Conservation (phyloP, 768 basidiomycete species). For the Thelephora aurantiotincta region DNA sequence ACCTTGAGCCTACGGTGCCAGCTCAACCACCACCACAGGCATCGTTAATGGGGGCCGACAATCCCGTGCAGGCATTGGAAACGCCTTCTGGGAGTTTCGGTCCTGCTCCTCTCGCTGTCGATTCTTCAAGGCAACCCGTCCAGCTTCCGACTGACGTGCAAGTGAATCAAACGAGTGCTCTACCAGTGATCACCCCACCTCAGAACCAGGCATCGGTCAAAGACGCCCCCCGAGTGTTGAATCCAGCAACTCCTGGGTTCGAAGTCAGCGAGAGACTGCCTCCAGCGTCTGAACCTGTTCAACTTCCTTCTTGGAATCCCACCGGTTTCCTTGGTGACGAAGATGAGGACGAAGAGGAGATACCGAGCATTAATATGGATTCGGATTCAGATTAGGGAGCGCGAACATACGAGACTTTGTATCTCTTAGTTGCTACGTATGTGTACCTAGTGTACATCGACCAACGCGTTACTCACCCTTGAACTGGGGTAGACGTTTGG, state of each 20-base stretch:
- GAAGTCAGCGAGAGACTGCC: neutral
- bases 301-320: too few relatives aligned
- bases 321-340: too few relatives aligned
- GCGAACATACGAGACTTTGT: too few relatives aligned
- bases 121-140: neutral
- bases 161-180: too few relatives aligned
- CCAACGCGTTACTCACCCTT: constrained; percentile 46
- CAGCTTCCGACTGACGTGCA: neutral
- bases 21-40: neutral
- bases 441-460: neutral
- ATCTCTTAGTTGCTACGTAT: neutral
- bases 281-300: neutral
- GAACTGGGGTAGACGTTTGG: constrained; percentile 70
- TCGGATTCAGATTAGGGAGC: constrained; percentile 54
- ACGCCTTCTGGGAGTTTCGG: neutral
- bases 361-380: constrained; percentile 65
- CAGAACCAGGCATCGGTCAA: neutral
- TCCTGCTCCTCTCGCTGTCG: neutral
- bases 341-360: constrained; percentile 48
- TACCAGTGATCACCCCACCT: constrained; percentile 3
- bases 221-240: neutral
- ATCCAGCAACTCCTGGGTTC: neutral
- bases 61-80: too few relatives aligned
- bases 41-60: neutral
- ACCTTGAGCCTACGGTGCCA: constrained; percentile 3